phyloP scores from a whole-genome alignment of 2,329 filamentous ascomycete genomes.

The Ophiostoma himal-ulmi region DNA sequence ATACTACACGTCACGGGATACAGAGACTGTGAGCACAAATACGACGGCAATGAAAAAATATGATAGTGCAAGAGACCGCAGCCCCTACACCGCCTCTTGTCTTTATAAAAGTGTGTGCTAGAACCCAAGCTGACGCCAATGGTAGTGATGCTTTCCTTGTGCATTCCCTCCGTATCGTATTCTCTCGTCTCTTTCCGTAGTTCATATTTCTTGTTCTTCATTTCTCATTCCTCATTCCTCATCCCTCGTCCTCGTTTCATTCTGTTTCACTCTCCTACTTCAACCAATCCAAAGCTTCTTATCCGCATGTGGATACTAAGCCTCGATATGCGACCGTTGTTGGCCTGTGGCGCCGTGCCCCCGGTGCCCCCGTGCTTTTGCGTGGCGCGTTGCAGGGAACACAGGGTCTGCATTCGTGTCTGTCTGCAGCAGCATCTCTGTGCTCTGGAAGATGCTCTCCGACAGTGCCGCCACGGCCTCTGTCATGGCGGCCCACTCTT shows the following conservation, averaged over 20 bases:
- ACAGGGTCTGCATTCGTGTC: background rate
- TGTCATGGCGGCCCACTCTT: slow-evolving; percentile 59
- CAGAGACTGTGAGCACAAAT: background rate
- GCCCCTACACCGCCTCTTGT: background rate
- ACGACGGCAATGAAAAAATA: background rate
- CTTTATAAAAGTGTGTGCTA: too few species aligned
- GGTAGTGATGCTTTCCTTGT: background rate
- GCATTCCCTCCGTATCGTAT: background rate
- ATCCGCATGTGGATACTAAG: background rate
- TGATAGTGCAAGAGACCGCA: background rate
- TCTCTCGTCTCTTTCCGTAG: background rate
- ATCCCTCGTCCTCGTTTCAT: background rate
- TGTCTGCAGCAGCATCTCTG: slow-evolving; percentile 56
- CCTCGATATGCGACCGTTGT: background rate
- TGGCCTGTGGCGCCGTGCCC: background rate
- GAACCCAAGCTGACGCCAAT: background rate
- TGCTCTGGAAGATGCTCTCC: slow-evolving; percentile 66
- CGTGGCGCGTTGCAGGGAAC: background rate
- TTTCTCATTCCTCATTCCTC: too few species aligned
- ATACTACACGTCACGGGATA: slow-evolving; percentile 8
- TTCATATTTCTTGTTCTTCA: too few species aligned
- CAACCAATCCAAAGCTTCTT: too few species aligned
- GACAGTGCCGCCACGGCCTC: slow-evolving; percentile 64
- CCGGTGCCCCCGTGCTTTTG: background rate
- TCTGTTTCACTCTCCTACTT: background rate